Evolutionary conservation across 768 basidiomycete species (phyloP).

Genomic region (Gelatoporia subvermispora): DNA sequence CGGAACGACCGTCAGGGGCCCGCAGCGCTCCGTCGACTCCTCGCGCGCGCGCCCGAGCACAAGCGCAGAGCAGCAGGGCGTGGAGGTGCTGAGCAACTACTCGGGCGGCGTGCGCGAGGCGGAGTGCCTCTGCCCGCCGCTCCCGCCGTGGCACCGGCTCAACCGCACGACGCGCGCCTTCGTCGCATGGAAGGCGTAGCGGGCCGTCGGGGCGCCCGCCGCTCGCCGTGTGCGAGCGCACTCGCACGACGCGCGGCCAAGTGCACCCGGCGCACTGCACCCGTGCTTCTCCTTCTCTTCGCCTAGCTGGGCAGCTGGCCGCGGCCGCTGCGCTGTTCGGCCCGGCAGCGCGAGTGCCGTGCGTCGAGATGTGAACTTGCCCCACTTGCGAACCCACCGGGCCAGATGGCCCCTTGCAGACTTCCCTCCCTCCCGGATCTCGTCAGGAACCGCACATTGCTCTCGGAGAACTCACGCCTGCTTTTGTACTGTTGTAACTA

Average conservation of each 20-base stretch:
- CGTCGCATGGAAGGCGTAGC: slow-evolving; percentile 51
- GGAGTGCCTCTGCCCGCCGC: slow-evolving; percentile 1
- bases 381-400: too few relatives aligned
- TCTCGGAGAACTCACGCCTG: background rate
- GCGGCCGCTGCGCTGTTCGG: too few relatives aligned
- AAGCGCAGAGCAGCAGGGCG: background rate
- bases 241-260: too few relatives aligned
- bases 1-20: background rate
- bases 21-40: background rate
- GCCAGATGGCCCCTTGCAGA: too few relatives aligned
- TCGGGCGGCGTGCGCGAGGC: background rate
- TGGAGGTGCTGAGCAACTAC: background rate
- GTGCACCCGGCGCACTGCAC: too few relatives aligned
- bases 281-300: too few relatives aligned
- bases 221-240: too few relatives aligned
- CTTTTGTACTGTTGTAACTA: too few relatives aligned
- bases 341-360: slow-evolving; percentile 4
- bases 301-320: too few relatives aligned
- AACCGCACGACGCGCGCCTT: slow-evolving; percentile 52
- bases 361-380: background rate
- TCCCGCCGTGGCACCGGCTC: slow-evolving; percentile 27
- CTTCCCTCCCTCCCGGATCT: background rate
- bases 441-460: background rate
- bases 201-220: too few relatives aligned
- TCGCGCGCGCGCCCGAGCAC: background rate